Percentiles rank a stretch among this genome's conserved stretches.
phyloP scores from a whole-genome alignment of 2,329 filamentous ascomycete genomes.

The Echinosphaeria canescens region DNA sequence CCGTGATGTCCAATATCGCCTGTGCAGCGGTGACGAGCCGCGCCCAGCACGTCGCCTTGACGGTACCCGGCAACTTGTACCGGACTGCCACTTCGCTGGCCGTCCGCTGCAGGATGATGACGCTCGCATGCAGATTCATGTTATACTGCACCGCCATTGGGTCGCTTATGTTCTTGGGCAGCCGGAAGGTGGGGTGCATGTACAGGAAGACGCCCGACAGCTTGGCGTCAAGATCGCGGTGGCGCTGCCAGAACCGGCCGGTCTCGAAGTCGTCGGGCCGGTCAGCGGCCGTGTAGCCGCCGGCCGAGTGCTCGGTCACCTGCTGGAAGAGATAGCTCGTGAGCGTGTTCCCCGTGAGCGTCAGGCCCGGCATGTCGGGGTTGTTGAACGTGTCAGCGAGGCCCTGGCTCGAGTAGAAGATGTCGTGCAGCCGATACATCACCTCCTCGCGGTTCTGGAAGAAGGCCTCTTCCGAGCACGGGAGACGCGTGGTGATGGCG shows the following conservation, averaged over 20 bases:
- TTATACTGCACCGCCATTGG: constrained; percentile 64
- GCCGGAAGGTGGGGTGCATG: constrained; percentile 49
- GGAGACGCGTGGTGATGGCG: constrained; percentile 60
- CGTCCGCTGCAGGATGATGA: constrained; percentile 77
- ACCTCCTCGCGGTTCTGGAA: constrained; percentile 38
- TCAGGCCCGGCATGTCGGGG: too few relatives aligned
- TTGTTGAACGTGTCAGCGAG: too few relatives aligned
- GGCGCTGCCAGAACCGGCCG: constrained; percentile 70
- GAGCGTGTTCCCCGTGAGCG: constrained; percentile 51
- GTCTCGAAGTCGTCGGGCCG: constrained; percentile 50
- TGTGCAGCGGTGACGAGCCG: constrained; percentile 62
- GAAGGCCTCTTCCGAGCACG: constrained; percentile 59
- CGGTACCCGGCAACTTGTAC: constrained; percentile 39
- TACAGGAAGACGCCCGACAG: constrained; percentile 61
- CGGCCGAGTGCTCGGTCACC: constrained; percentile 56
- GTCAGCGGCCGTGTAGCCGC: too few relatives aligned
- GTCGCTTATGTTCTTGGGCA: constrained; percentile 48
- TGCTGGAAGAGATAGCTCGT: constrained; percentile 62
- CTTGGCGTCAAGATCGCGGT: constrained; percentile 63
- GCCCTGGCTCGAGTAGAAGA: constrained; percentile 50
- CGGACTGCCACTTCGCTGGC: constrained; percentile 68
- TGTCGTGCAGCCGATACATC: constrained; percentile 40
- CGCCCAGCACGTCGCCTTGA: too few relatives aligned
- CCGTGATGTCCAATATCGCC: constrained; percentile 69
- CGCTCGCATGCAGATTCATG: constrained; percentile 70